A percentile compares a stretch with the other conserved stretches of the same genome.
Evolutionary conservation across 139 green algal species (phyloP).

Genomic region (Choricystis sp.): DNA sequence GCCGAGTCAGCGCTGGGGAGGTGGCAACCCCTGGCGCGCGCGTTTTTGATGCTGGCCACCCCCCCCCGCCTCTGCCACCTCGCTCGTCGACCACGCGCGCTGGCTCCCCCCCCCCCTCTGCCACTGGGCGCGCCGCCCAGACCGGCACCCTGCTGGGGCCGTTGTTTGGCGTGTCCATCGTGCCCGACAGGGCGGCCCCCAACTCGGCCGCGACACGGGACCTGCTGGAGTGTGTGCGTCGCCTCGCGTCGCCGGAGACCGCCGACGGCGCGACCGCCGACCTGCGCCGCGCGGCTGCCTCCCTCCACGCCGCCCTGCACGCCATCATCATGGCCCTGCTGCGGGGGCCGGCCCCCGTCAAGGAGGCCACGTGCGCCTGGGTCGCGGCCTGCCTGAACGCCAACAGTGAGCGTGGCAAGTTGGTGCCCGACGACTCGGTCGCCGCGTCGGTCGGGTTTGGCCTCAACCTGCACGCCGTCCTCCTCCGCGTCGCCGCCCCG

Average conservation of each 20-base stretch:
- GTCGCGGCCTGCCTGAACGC: constrained; percentile 40
- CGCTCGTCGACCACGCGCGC: constrained; percentile 5
- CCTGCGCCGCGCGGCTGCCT: constrained; percentile 30
- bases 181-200: constrained; percentile 25
- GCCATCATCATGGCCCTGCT: constrained; percentile 48
- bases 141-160: constrained; percentile 42
- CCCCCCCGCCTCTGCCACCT: neutral
- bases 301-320: constrained; percentile 32
- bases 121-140: constrained; percentile 20
- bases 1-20: constrained; percentile 44
- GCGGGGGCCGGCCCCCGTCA: constrained; percentile 23
- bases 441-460: constrained; percentile 59
- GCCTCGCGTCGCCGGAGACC: neutral
- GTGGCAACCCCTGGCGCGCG: constrained; percentile 38
- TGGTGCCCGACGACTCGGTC: constrained; percentile 32
- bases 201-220: neutral
- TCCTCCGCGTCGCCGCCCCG: constrained; percentile 65
- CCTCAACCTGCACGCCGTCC: constrained; percentile 57
- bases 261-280: neutral
- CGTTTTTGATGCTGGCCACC: neutral
- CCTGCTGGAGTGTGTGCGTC: too few relatives aligned
- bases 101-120: neutral
- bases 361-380: constrained; percentile 57
- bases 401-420: constrained; percentile 73
- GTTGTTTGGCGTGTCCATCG: constrained; percentile 41